Percentiles rank a stretch among this genome's conserved stretches.
These are phyloP conservation scores for Vitis hybrid DNA, from an alignment of 177 flowering plant species.

Conservation along the genomic window DNA sequence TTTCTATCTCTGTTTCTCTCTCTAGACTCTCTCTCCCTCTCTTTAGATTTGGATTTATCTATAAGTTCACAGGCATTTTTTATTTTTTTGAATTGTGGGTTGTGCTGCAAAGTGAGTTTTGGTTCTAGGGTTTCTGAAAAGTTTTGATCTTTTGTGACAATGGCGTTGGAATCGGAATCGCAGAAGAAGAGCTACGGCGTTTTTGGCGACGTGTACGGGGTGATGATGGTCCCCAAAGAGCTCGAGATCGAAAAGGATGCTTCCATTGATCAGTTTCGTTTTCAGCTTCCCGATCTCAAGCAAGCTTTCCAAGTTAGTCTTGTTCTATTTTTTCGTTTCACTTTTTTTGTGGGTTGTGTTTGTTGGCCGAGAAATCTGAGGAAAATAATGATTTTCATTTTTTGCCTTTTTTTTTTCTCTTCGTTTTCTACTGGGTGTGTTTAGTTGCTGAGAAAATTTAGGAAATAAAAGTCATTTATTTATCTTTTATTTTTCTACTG, in stretches of 20 bases:
- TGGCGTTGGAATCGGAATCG: constrained; percentile 45
- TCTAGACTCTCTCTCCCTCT: not conserved
- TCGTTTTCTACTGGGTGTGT: not conserved
- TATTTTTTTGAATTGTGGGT: not conserved
- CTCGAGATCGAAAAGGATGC: constrained; percentile 35
- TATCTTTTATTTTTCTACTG: no score
- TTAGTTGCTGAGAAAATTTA: constrained; percentile 11
- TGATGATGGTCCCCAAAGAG: constrained; percentile 51
- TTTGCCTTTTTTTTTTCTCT: not conserved
- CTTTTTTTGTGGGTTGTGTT: not conserved
- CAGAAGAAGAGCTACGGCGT: constrained; percentile 48
- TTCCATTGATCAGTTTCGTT: constrained; percentile 22
- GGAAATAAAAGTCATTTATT: not conserved
- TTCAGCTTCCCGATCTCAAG: constrained; percentile 47
- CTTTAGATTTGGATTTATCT: not conserved
- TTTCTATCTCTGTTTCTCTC: not conserved
- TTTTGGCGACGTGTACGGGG: constrained; percentile 50
- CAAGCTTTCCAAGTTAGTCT: constrained; percentile 33
- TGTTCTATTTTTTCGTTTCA: not conserved
- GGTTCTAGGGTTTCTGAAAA: not conserved
- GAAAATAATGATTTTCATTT: not conserved
- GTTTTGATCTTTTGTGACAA: constrained; percentile 6
- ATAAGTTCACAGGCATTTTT: not conserved
- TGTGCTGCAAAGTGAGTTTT: not conserved
- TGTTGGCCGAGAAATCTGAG: not conserved